Evolutionary conservation across 2,329 filamentous ascomycete genomes (phyloP), one percentile per base, ranked within the genome.

Genomic region (Penicillium sclerotiorum): DNA sequence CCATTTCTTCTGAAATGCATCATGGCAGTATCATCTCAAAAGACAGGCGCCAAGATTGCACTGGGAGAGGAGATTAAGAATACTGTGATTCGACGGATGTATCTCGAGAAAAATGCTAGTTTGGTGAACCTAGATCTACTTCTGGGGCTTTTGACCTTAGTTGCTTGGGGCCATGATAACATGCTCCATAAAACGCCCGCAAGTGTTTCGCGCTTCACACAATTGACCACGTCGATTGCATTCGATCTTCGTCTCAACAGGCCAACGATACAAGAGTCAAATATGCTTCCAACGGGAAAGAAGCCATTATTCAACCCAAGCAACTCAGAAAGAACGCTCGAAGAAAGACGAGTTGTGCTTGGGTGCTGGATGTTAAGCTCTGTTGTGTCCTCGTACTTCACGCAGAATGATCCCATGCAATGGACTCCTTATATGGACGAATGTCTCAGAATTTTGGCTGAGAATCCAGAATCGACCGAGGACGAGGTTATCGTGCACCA

Each of bases 381-480:
- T 45, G 64, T 58, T 23, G 63, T 71, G 43, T 64, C 73, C 4
- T 66, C 66, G 1, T 77, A 74, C 45, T 67, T 80, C 12, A 75
- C 74, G 20, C 75, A 76, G 38, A 71, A 76, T 42, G 80, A 84
- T 45, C 55, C 74, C 1, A 69, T 86, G 36, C 73, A 70, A 1
- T 87, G 83, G 83, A 84, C 78, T 0, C 57, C 77, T 0, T 77
- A 83, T 43, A 77, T 86, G 70, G 81, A 84, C 18, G 80, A 84
- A 17, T 80, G 76, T 22, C 68, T 86, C 1, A 64, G 73, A 6
- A 55, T 72, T 1, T 63, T 87, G 0, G 69, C 72, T 7, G 67
- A 73, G 18, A 65, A 72, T 1, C 71, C 70, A 3, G 79, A 84
- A 42, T 72, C 71, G 17, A 67, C 73, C 0, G 73, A 73, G 3